Conservation (phyloP, 83 land plant species). For the Picea abies region DNA sequence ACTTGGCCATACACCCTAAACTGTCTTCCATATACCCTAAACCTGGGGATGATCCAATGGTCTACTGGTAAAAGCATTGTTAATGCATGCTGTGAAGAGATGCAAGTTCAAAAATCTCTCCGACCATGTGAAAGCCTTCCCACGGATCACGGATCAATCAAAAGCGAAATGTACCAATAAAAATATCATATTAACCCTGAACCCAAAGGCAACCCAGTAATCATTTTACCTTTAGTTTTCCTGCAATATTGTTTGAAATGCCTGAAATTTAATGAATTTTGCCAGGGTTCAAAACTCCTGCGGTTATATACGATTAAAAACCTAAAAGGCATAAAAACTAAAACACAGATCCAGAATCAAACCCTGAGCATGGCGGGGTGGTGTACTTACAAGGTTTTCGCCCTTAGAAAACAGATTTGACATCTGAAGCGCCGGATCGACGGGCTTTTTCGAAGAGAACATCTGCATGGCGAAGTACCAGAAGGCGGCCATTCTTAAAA, state of each 20-base stretch:
- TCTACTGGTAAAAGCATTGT: too few species aligned
- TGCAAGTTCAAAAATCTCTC: too few species aligned
- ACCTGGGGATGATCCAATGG: too few species aligned
- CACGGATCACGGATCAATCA: too few species aligned
- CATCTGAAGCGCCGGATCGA: conserved; percentile 63
- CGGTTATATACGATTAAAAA: background rate
- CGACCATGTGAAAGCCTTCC: too few species aligned
- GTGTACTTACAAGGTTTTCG: conserved; percentile 65
- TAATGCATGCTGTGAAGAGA: too few species aligned
- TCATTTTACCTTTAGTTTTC: background rate
- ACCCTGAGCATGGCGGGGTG: background rate
- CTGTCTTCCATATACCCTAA: too few species aligned
- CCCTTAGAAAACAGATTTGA: conserved; percentile 84
- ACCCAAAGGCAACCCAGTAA: too few species aligned
- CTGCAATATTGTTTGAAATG: background rate
- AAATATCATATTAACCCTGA: too few species aligned
- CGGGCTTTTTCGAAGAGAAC: conserved; percentile 70
- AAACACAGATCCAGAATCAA: background rate
- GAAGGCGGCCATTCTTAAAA: conserved; percentile 82
- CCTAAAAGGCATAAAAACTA: too few species aligned
- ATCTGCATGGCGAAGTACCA: conserved; percentile 94
- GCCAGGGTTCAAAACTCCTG: background rate
- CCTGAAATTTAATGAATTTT: background rate
- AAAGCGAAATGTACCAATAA: too few species aligned
- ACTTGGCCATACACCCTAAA: too few species aligned